Percentiles rank a stretch among this genome's conserved stretches.
Evolutionary conservation across 768 basidiomycete species (phyloP).

Genomic region (Sarcomyxa edulis): DNA sequence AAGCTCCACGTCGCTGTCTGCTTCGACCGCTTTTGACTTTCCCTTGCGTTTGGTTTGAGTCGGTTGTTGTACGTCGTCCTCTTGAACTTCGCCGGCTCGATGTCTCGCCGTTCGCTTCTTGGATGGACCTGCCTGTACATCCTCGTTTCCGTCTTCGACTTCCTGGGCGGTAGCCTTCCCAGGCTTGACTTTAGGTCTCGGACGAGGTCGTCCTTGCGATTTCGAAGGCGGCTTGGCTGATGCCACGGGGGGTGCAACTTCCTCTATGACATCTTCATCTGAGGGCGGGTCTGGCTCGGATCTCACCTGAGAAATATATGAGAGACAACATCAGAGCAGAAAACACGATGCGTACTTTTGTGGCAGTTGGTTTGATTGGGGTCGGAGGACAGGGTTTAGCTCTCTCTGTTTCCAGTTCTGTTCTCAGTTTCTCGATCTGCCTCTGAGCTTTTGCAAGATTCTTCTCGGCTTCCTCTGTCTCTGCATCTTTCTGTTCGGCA

Average conservation of each 20-base stretch:
- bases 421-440: slow-evolving; percentile 38
- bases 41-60: slow-evolving; percentile 23
- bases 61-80: slow-evolving; percentile 12
- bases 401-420: slow-evolving; percentile 34
- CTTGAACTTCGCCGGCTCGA: slow-evolving; percentile 9
- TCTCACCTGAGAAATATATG: slow-evolving; percentile 10
- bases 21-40: slow-evolving; percentile 30
- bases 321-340: too few species aligned
- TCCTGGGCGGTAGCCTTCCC: slow-evolving; percentile 16
- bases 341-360: too few species aligned
- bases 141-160: not conserved
- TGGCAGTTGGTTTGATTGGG: too few species aligned
- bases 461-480: slow-evolving; percentile 27
- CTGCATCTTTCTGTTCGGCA: slow-evolving; percentile 28
- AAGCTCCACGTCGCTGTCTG: slow-evolving; percentile 19
- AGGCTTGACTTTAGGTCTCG: slow-evolving; percentile 15
- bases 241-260: not conserved
- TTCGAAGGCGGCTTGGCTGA: not conserved
- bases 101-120: slow-evolving; percentile 10
- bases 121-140: too few species aligned
- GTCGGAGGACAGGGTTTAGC: slow-evolving; percentile 24
- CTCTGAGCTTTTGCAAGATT: slow-evolving; percentile 33
- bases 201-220: not conserved
- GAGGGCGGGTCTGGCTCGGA: not conserved
- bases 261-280: slow-evolving; percentile 1